phyloP scores from a whole-genome alignment of 1,284 basidiomycete genomes.

The Apiotrichum domesticum region DNA sequence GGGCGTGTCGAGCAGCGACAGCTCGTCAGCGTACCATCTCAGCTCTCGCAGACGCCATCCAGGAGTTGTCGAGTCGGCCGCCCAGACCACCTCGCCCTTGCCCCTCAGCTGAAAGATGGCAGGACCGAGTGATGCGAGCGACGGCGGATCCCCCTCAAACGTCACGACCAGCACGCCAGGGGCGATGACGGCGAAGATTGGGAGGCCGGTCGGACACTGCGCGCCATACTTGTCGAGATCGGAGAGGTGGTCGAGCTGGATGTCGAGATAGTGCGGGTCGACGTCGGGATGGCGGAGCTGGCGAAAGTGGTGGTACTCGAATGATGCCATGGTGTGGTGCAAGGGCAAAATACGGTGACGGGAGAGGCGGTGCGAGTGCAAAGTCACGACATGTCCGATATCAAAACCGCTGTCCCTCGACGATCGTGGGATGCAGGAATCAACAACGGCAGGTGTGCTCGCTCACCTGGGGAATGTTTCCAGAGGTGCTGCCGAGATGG shows the following conservation, averaged over 20 bases:
- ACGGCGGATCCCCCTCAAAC: background rate
- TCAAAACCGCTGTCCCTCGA: no score
- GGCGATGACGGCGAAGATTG: background rate
- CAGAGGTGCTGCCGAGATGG: no score
- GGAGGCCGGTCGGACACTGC: background rate
- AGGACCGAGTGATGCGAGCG: background rate
- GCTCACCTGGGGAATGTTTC: no score
- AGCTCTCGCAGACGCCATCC: constrained; percentile 1
- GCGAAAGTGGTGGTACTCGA: background rate
- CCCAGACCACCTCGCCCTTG: background rate
- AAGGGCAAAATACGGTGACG: no score
- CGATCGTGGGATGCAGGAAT: no score
- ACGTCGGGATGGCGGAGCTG: background rate
- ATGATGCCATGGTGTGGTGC: background rate
- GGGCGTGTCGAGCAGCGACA: background rate
- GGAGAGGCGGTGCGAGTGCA: no score
- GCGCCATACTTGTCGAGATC: background rate
- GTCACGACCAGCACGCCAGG: background rate
- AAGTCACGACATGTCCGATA: no score
- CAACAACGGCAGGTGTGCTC: no score
- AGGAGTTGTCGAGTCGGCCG: background rate
- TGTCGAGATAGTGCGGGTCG: background rate
- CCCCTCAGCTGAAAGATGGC: background rate
- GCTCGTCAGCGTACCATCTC: constrained; percentile 1
- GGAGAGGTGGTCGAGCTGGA: background rate